Evolutionary conservation across 176 grass and related monocot genomes (phyloP), one percentile per base, ranked within the genome.

Genomic region (Musa beccarii): DNA sequence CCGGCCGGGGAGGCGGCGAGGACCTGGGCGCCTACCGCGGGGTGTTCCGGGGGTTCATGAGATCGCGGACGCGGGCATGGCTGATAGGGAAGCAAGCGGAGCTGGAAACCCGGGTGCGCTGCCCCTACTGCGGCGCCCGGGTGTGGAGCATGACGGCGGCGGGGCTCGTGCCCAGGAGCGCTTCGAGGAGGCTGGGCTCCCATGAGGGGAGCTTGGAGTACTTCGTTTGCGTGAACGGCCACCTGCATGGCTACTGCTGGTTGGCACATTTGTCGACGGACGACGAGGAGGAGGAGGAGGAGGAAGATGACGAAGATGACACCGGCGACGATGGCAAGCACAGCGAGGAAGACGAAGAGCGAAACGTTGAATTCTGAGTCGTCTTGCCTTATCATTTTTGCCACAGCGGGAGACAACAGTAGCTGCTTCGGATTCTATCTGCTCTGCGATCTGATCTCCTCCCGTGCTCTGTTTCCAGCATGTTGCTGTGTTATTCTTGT

Each of bases 111-210:
- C 66, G 69, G 20, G 56, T 92, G 21, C 82, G 92, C 0, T 96
- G 92, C 86, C 86, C 92, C 8, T 92, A 92, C 80, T 96, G 92
- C 61, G 82, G 84, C 51, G 89, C 89, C 55, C 69, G 80, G 28
- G 92, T 92, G 2, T 96, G 92, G 92, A 96, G 89, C 82, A 87
- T 96, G 63, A 96, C 86, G 2, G 92, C 84, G 0, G 92, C 92
- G 0, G 75, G 86, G 0, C 84, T 96, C 16, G 81, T 89, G 1
- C 89, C 92, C 9, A 81, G 83, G 0, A 85, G 82, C 79, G 92
- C 92, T 20, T 86, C 77, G 12, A 75, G 84, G 0, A 20, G 92
- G 0, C 89, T 96, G 14, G 92, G 92, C 51, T 68, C 92, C 10
- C 34, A 80, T 72, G 73, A 89, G 14, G 83, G 64, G 1, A 21